Percentiles rank a stretch among this genome's conserved stretches.
phyloP scores from a whole-genome alignment of 371 early-diverging fungal species.

The Dinochytrium kinnereticum region DNA sequence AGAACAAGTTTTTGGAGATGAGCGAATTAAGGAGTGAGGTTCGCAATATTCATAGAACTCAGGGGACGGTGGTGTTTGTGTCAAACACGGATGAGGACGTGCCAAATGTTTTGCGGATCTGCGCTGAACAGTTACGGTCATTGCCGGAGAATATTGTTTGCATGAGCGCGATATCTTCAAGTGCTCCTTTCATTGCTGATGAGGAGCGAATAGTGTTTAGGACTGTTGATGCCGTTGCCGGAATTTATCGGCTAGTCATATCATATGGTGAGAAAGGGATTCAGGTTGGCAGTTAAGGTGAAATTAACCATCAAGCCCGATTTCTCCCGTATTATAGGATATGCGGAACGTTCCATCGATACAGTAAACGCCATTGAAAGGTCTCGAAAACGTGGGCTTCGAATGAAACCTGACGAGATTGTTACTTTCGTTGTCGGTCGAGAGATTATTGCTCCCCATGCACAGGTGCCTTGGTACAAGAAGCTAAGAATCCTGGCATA shows the following conservation, averaged over 20 bases:
- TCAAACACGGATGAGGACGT: constrained; percentile 53
- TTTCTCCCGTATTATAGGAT: constrained; percentile 30
- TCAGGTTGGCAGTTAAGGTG: background rate
- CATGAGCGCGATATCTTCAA: constrained; percentile 40
- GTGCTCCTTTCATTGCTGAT: constrained; percentile 50
- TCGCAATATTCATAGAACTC: constrained; percentile 36
- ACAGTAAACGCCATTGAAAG: constrained; percentile 42
- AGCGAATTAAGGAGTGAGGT: constrained; percentile 41
- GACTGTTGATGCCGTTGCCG: constrained; percentile 46
- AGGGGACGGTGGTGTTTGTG: constrained; percentile 51
- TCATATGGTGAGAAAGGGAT: constrained; percentile 38
- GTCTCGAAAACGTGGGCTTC: constrained; percentile 42
- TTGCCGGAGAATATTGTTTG: constrained; percentile 50
- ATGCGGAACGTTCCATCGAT: constrained; percentile 51
- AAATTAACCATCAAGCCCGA: background rate
- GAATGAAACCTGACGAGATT: constrained; percentile 36
- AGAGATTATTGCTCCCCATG: constrained; percentile 34
- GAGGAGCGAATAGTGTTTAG: constrained; percentile 48
- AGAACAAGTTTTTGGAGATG: constrained; percentile 39
- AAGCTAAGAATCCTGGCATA: constrained; percentile 26
- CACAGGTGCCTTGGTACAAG: constrained; percentile 20
- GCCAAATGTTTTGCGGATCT: constrained; percentile 47
- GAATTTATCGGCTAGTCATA: constrained; percentile 50
- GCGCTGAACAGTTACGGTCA: constrained; percentile 41
- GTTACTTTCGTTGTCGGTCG: constrained; percentile 46